Conservation (phyloP, 441 rosid species). For the Daphne laureola region DNA sequence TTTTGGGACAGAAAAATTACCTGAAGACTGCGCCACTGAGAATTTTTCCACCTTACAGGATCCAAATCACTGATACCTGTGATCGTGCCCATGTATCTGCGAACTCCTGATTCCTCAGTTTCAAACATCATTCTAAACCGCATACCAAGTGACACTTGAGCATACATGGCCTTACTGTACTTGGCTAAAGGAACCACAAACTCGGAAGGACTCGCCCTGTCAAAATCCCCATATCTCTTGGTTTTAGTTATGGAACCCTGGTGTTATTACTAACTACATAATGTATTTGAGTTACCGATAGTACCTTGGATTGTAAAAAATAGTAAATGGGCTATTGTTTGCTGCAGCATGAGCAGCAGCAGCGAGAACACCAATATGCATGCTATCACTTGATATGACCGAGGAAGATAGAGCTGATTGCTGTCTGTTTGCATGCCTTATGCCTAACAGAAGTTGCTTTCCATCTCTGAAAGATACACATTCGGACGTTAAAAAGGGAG, state of each 20-base stretch:
- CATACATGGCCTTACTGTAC: conserved; percentile 75
- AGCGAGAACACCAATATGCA: conserved; percentile 76
- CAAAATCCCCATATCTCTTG: conserved; percentile 10
- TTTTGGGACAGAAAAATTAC: conserved; percentile 22
- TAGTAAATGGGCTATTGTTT: conserved; percentile 55
- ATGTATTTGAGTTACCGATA: not conserved
- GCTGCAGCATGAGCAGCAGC: conserved; percentile 84
- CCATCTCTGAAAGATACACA: conserved; percentile 39
- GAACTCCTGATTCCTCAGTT: conserved; percentile 91
- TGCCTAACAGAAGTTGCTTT: conserved; percentile 60
- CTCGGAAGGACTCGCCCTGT: conserved; percentile 90
- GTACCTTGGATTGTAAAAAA: conserved; percentile 70
- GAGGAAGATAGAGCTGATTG: conserved; percentile 64
- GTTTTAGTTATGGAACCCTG: no score
- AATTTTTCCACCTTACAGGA: conserved; percentile 79
- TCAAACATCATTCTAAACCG: conserved; percentile 97
- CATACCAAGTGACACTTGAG: conserved; percentile 89
- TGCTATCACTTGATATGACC: conserved; percentile 67
- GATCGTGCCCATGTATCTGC: conserved; percentile 94
- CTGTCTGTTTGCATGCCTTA: conserved; percentile 56
- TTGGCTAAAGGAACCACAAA: conserved; percentile 95
- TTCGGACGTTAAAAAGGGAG: no score
- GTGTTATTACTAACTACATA: conserved; percentile 2
- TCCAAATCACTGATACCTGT: conserved; percentile 86
- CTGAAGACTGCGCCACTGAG: conserved; percentile 99